phyloP scores from a whole-genome alignment of 805 yeast genomes.

The Brettanomyces sp. region DNA sequence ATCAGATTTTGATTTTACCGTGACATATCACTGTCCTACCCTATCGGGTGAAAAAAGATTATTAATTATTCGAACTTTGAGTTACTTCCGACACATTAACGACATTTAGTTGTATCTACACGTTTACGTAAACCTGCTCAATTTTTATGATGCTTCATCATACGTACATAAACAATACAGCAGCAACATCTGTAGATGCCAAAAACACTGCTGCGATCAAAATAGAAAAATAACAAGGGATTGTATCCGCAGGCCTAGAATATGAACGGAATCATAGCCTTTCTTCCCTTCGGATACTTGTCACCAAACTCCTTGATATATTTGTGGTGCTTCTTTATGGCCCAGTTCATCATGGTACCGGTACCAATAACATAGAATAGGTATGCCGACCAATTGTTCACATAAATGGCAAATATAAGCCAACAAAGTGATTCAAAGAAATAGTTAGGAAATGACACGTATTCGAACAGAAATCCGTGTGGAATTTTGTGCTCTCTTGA shows the following conservation, averaged over 20 bases:
- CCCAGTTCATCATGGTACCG: conserved; percentile 87
- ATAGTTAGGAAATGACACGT: conserved; percentile 89
- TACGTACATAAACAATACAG: too few relatives aligned
- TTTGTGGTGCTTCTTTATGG: conserved; percentile 70
- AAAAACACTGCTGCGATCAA: too few relatives aligned
- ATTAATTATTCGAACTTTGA: too few relatives aligned
- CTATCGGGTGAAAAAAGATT: too few relatives aligned
- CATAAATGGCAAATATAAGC: conserved; percentile 60
- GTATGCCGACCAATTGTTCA: conserved; percentile 69
- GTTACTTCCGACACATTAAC: too few relatives aligned
- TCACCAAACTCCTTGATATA: conserved; percentile 63
- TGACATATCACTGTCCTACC: too few relatives aligned
- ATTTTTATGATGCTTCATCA: too few relatives aligned
- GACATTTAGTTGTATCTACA: too few relatives aligned
- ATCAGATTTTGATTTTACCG: too few relatives aligned
- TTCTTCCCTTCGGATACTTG: conserved; percentile 70
- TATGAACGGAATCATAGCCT: conserved; percentile 71
- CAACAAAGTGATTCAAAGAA: conserved; percentile 78
- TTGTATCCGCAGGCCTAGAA: conserved; percentile 26
- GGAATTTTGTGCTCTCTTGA: conserved; percentile 62
- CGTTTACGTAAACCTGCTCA: too few relatives aligned
- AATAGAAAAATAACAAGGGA: too few relatives aligned
- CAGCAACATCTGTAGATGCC: too few relatives aligned
- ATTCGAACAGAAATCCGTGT: conserved; percentile 72
- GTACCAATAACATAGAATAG: conserved; percentile 64